Conservation (phyloP, 2,329 filamentous ascomycete genomes). For the Fusarium sp. region DNA sequence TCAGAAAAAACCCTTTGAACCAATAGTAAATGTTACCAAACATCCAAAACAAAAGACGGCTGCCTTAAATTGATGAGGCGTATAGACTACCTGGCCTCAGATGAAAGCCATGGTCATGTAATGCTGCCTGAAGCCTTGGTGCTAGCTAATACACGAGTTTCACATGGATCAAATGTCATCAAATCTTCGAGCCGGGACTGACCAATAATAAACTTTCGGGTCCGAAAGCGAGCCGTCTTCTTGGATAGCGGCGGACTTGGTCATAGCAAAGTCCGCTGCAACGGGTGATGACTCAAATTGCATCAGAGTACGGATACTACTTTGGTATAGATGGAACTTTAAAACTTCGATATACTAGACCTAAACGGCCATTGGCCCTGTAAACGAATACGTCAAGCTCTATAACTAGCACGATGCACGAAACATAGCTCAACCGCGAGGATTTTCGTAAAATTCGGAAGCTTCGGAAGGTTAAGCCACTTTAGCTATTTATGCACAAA, state of each 20-base stretch:
- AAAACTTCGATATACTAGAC: neutral
- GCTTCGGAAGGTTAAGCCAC: slow-evolving; percentile 33
- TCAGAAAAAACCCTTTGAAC: too few relatives aligned
- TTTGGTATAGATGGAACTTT: neutral
- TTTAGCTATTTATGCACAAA: slow-evolving; percentile 14
- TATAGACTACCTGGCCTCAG: slow-evolving; percentile 2
- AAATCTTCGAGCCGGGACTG: slow-evolving; percentile 28
- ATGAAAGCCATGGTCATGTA: slow-evolving; percentile 2
- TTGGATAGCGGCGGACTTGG: slow-evolving; percentile 36
- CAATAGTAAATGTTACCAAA: too few relatives aligned
- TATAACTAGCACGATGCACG: too few relatives aligned
- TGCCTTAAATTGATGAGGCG: neutral
- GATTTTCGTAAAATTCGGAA: slow-evolving; percentile 31
- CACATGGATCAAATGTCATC: slow-evolving; percentile 17
- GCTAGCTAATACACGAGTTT: slow-evolving; percentile 7
- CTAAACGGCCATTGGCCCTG: slow-evolving; percentile 3
- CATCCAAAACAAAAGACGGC: too few relatives aligned
- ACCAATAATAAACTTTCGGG: slow-evolving; percentile 26
- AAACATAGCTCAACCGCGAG: neutral
- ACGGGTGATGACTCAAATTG: slow-evolving; percentile 19
- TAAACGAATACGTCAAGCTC: slow-evolving; percentile 1
- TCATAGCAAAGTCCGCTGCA: slow-evolving; percentile 28
- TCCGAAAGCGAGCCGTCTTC: slow-evolving; percentile 26
- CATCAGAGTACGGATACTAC: neutral
- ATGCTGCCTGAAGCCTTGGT: neutral